Base-by-base conservation (phyloP, 176 grass and related monocot genomes). In the Carex scoparia region DNA sequence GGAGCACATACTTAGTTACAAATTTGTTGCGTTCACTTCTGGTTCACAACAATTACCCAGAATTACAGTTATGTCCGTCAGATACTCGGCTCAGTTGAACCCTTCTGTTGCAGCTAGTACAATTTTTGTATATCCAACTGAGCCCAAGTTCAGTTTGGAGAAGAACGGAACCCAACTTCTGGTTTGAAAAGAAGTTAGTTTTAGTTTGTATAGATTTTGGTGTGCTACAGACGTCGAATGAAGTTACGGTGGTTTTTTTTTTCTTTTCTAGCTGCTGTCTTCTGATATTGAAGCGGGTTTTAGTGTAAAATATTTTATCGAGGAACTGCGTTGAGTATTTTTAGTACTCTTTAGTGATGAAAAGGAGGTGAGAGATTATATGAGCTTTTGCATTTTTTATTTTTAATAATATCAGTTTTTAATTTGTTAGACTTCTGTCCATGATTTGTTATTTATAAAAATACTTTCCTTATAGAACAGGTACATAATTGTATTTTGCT, bases 61-160 rank as follows among this genome's bases (percentile, higher is more conserved):
- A 87, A 89, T 93, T 73, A 89, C 91, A 14, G 72, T 99, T 16
- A 92, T 90, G 75, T 95, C 93, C 0, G 83, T 95, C 74, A 94
- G 96, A 89, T 99, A 99, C 73, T 99, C 88, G 66, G 93, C 96
- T 84, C 88, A 89, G n/a, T 57, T 95, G 75, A 88, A 80, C 57
- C 90, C 88, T 61, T 79, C 96, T 31, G 46, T 84, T 56, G 80
- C 93, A 33, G 89, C 88, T 2, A 68, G 80, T 23, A 91, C 90
- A 8, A 82, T 99, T 75, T 95, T 99, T 94, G 93, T 99, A 0
- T 99, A 95, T 57, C 96, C 96, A 72, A 90, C 81, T 66, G 91
- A 99, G 53, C 96, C 89, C 19, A 93, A 87, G 82, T 95, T 99
- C 76, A 85, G 54, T 62, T 53, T 82, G 33, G 90, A 89, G 84